Evolutionary conservation across 1,139 yeast species (phyloP), one percentile per base, ranked within the genome.

Genomic region (Saccharomyces hybrid): DNA sequence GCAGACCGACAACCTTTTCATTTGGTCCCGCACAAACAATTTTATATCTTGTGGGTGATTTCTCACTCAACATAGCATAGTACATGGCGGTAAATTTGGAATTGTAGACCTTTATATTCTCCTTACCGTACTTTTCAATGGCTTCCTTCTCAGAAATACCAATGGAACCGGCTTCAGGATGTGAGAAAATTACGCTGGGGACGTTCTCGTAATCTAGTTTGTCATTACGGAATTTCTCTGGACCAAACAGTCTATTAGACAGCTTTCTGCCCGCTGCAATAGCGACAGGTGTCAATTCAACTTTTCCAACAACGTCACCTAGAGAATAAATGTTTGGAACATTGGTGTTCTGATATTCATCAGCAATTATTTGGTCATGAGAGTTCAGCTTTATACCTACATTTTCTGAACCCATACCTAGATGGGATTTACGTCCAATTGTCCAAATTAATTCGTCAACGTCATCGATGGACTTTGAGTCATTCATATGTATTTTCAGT

Each of bases 231-330:
- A 79, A 88, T 57, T 74, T 71, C 53, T 79, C 81, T 51, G 91
- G 85, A 26, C 97, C 97, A 69, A 91, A 93, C 58, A 93, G 74
- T 70, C 99, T 81, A 75, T 90, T 91, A 46, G 97, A 82, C 62
- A 93, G 80, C 71, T 83, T 88, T 73, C 99, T 85, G 56, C 99
- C 99, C 6, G 99, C 95, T 46, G 99, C 98, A 76, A 93, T 93
- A 50, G 99, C 99, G 49, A 90, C 98, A 5, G 99, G 99, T 6
- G 99, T 93, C 67, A 93, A 80, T 74, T 93, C 98, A 52, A 87
- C 86, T 56, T 85, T 84, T 58, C 96, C 96, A 47, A 86, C 85
- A 57, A 90, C 95, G 71, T 93, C 99, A 67, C 99, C 99, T 53
- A 93, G 77, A 1, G 99, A 85, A 69, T 79, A 89, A 59, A 93